Evolutionary conservation across 441 rosid species (phyloP), one percentile per base, ranked within the genome.

Genomic region (Bruguiera hainesii): DNA sequence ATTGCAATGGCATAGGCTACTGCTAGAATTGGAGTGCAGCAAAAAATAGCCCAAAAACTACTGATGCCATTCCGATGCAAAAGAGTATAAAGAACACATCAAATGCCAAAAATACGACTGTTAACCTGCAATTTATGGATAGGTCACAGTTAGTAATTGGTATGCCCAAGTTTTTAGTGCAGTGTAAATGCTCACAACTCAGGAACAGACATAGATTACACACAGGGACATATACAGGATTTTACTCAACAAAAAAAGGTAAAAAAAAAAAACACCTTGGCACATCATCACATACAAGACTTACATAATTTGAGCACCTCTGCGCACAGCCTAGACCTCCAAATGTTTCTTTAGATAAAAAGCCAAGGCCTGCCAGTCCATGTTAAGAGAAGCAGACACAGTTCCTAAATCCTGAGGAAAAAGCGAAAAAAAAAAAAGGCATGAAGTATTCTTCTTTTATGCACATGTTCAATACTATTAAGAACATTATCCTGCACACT

Each of bases 61-160:
- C 68, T 46, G 81, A 85, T 21, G 88, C 88, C 80, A 82, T 39
- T 35, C 78, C 81, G 28, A 82, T 67, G 70, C 88, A 85, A 70
- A 85, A 85, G 60, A 87, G 71, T 23, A 82, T 79, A 6, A 84
- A 85, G 81, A 84, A 85, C 69, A 83, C 85, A 23, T 87, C 88
- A 69, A 87, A 82, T 23, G 89, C 88, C 52, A 83, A 64, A 80
- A 85, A 87, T 64, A 83, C 75, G 57, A 85, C 83, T 6, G 87
- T 73, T 69, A 85, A 73, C 92, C 92, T 87, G 81, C 81, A 80
- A 11, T 52, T 23, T n/a, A 55, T 42, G 50, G 19, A 61, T 35
- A 26, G 49, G 46, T 13, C 59, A 30, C 18, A 52, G 51, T 39
- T 52, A 39, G 66, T 59, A 74, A 49, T 52, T 49, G 26, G 69